phyloP scores from a whole-genome alignment of 2,329 filamentous ascomycete species.

The Penicillium thymicola region DNA sequence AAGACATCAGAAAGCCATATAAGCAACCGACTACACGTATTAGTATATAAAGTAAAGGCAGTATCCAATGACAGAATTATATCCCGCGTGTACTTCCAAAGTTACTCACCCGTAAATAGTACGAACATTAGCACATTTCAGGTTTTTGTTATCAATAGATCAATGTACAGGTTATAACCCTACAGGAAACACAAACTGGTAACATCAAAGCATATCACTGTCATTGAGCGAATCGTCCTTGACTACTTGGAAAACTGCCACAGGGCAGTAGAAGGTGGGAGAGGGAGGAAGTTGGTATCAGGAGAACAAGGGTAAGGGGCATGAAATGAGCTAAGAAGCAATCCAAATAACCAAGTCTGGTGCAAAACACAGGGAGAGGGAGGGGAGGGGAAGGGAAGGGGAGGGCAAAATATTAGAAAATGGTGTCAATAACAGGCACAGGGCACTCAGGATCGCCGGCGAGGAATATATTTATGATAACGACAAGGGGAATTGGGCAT shows the following conservation, averaged over 20 bases:
- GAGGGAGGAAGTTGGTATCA: slow-evolving; percentile 13
- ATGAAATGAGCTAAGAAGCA: not conserved
- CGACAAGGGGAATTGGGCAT: slow-evolving; percentile 20
- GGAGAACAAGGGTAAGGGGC: not conserved
- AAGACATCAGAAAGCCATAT: too few species aligned
- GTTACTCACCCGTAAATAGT: too few species aligned
- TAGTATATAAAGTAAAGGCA: too few species aligned
- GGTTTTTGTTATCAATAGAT: too few species aligned
- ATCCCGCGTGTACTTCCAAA: too few species aligned
- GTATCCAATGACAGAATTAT: too few species aligned
- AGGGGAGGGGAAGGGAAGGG: not conserved
- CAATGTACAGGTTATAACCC: not conserved
- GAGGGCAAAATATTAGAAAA: slow-evolving; percentile 17
- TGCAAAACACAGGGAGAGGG: not conserved
- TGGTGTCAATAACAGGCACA: slow-evolving; percentile 16
- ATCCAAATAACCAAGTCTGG: slow-evolving; percentile 6
- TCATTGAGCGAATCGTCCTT: slow-evolving; percentile 16
- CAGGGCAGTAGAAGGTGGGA: slow-evolving; percentile 6
- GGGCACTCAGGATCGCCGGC: slow-evolving; percentile 11
- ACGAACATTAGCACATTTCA: too few species aligned
- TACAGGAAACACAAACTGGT: not conserved
- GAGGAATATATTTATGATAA: slow-evolving; percentile 30
- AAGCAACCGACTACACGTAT: too few species aligned
- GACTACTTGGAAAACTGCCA: slow-evolving; percentile 6
- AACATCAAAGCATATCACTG: slow-evolving; percentile 7